Base-by-base conservation (phyloP, 495 filamentous ascomycete genomes). In the Aspergillus ellipticus region DNA sequence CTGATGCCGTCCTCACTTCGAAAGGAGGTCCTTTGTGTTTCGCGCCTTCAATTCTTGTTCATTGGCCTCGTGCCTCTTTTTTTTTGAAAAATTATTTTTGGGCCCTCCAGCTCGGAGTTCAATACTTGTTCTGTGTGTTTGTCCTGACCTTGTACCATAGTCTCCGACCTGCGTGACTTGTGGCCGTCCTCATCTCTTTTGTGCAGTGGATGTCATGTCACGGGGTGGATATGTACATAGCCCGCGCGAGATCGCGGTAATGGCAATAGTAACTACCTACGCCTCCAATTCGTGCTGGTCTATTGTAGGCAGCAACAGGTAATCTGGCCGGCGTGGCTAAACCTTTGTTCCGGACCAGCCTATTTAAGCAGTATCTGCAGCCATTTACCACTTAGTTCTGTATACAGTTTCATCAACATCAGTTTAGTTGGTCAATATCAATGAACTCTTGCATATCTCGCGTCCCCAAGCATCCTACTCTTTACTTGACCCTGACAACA, bases 221-320 rank as follows among this genome's bases (percentile, higher is more conserved):
- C 43, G 45, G 45, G 46, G 49, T 60, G 61, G 63, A 57, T 57
- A 58, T 66, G 67, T 70, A 70, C 58, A 70, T 70, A 68, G 61
- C 55, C 57, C 58, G 63, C 56, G 55, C 64, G 54, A 58, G 60
- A 52, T 66, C 61, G 68, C 60, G 58, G 58, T 61, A 58, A 59
- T 65, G 58, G 59, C 62, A 62, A 62, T 63, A 59, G 52, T 58
- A 57, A 39, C 33, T 15, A 37, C 8, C 31, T 43, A 52, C 33
- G 29, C 42, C 39, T 39, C 16, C 21, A 24, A 11, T n/a, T 19
- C 28, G 16, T 29, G 5, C 21, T 22, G 9, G 11, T 42, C 50
- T 20, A 31, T n/a, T n/a, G n/a, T n/a, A n/a, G n/a, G n/a, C n/a
- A n/a, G n/a, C n/a, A n/a, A n/a, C n/a, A n/a, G n/a, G n/a, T n/a